Evolutionary conservation across 169 alveolate genomes (phyloP).

Genomic region (Plasmodium falciparum): DNA sequence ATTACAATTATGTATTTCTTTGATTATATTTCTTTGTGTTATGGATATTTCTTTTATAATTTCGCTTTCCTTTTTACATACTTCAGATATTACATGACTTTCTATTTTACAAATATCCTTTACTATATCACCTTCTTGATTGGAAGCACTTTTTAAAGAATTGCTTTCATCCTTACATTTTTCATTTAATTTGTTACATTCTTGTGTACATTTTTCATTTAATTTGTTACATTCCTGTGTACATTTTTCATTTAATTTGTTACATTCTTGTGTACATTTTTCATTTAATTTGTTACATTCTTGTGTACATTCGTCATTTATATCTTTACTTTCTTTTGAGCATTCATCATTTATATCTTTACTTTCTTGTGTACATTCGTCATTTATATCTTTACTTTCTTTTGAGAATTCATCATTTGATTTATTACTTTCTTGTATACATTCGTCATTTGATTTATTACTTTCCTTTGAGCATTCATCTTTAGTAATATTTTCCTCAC

Average conservation of each 20-base stretch:
- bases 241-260: not conserved
- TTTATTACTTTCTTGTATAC: not conserved
- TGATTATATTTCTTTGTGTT: not conserved
- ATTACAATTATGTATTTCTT: no score
- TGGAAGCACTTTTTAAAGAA: not conserved
- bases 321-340: not conserved
- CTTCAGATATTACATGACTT: not conserved
- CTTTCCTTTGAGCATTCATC: not conserved
- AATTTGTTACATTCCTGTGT: not conserved
- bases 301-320: not conserved
- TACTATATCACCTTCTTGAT: not conserved
- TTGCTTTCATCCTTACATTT: not conserved
- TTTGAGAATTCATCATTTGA: not conserved
- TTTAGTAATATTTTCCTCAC: no score
- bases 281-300: not conserved
- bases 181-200: not conserved
- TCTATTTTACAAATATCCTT: not conserved
- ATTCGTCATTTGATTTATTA: not conserved
- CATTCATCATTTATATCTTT: not conserved
- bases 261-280: not conserved
- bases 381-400: not conserved
- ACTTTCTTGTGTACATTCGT: not conserved
- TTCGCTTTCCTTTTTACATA: not conserved
- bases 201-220: not conserved
- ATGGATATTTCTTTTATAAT: not conserved